Conservation (phyloP, 2,329 filamentous ascomycete genomes). For the Colletotrichum zoysiae region DNA sequence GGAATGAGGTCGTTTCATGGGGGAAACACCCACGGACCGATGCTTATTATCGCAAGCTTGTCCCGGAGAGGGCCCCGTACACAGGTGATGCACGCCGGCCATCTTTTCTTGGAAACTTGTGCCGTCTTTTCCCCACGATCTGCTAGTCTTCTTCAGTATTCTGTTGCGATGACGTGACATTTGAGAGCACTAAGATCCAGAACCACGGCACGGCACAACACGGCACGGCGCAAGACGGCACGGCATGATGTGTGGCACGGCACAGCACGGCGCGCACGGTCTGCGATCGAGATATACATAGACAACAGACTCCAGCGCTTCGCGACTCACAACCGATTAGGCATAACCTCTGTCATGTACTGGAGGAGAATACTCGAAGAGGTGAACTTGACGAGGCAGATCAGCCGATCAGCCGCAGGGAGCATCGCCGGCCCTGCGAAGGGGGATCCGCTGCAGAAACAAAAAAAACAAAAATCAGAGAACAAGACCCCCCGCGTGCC, state of each 20-base stretch:
- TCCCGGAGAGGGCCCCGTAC: constrained; percentile 30
- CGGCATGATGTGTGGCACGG: not conserved
- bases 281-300: not conserved
- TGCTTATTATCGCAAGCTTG: constrained; percentile 30
- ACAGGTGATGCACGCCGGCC: constrained; percentile 18
- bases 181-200: not conserved
- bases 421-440: not conserved
- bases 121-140: not conserved
- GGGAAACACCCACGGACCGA: constrained; percentile 24
- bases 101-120: not conserved
- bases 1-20: constrained; percentile 14
- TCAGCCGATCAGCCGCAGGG: not conserved
- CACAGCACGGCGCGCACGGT: not conserved
- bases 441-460: not conserved
- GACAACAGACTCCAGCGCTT: not conserved
- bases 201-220: not conserved
- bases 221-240: not conserved
- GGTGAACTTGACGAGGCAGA: not conserved
- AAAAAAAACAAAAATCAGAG: not conserved
- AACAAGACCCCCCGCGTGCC: not conserved
- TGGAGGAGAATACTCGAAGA: not conserved
- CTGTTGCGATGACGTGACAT: not conserved
- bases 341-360: not conserved
- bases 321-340: not conserved
- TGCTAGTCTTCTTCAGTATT: not conserved